A percentile compares a stretch with the other conserved stretches of the same genome.
These are phyloP conservation scores for Saccharomyces uvarum DNA, from an alignment of 1,139 yeast genomes.

Conservation along the genomic window DNA sequence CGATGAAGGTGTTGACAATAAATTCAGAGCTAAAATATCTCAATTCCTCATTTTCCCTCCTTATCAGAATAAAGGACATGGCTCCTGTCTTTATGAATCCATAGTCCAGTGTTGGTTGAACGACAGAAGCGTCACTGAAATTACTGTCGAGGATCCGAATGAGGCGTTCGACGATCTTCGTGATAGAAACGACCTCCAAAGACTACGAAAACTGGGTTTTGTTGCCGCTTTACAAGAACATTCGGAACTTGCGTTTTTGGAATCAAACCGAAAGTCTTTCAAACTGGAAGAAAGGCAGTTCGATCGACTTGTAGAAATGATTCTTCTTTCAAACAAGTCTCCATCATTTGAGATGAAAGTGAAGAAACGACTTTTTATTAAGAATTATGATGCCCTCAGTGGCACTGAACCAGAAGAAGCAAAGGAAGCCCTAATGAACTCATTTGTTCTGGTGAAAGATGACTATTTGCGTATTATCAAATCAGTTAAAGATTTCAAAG, in stretches of 20 bases:
- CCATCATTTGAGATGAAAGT: conserved; percentile 45
- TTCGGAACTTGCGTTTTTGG: conserved; percentile 39
- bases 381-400: conserved; percentile 69
- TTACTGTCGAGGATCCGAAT: conserved; percentile 92
- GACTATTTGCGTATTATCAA: conserved; percentile 48
- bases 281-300: conserved; percentile 79
- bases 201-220: conserved; percentile 37
- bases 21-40: conserved; percentile 67
- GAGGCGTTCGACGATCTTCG: conserved; percentile 88
- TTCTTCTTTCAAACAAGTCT: conserved; percentile 41
- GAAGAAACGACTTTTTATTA: conserved; percentile 63
- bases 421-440: conserved; percentile 65
- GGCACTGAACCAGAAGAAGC: conserved; percentile 54
- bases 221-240: conserved; percentile 21
- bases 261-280: conserved; percentile 30
- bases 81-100: conserved; percentile 54
- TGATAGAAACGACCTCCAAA: conserved; percentile 67
- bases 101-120: conserved; percentile 49
- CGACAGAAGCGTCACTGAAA: conserved; percentile 53
- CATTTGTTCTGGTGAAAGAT: conserved; percentile 58
- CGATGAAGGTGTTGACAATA: conserved; percentile 38
- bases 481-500: background rate
- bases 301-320: conserved; percentile 69
- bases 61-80: conserved; percentile 63
- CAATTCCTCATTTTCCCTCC: conserved; percentile 84